Base-by-base conservation (phyloP, 2,329 filamentous ascomycete genomes). In the Stromatinia cepivora region DNA sequence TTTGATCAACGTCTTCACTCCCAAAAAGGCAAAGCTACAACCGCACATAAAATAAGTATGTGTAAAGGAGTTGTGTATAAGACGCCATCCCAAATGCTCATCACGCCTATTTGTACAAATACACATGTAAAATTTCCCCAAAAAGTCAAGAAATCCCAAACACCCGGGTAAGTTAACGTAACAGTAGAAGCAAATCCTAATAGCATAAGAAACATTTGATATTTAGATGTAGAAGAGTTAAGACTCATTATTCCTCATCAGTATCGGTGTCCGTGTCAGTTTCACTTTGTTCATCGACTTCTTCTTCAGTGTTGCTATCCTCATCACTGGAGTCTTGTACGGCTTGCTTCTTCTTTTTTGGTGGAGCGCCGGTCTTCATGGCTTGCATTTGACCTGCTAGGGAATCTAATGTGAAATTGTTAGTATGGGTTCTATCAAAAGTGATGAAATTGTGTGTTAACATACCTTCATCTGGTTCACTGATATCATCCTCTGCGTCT, bases 381-480 rank as follows among this genome's bases (percentile, higher is more conserved):
- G 91, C 90, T 72, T 90, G 89, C 92, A 97, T 95, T 81, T 97
- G 92, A 71, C 93, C 93, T 62, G 93, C 94, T 74, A 97, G 85
- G 2, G 93, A 93, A 81, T 97, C 93, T 96, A 66, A 42, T 42
- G 57, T 65, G 31, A 22, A 13, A 34, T 57, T 31, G 39, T 46
- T 50, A 56, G 39, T 39, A 61, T 36, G 34, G 34, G 9, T 25
- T 15, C 9, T 36, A 13, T 66, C 4, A 25, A 50, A 39, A 52
- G 13, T 46, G n/a, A n/a, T 25, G 28, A 42, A 15, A n/a, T 20
- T 6, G 17, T 50, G 62, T 36, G 39, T 46, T 36, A 61, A 84
- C 90, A 84, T 85, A 97, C 95, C 95, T 84, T 99, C 95, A 73
- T 98, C 95, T 48, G 96, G 95, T 80, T 99, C 95, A 78, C 92